Evolutionary conservation across 306 rosid species (phyloP), one percentile per base, ranked within the genome.

Genomic region (Fragaria iinumae): DNA sequence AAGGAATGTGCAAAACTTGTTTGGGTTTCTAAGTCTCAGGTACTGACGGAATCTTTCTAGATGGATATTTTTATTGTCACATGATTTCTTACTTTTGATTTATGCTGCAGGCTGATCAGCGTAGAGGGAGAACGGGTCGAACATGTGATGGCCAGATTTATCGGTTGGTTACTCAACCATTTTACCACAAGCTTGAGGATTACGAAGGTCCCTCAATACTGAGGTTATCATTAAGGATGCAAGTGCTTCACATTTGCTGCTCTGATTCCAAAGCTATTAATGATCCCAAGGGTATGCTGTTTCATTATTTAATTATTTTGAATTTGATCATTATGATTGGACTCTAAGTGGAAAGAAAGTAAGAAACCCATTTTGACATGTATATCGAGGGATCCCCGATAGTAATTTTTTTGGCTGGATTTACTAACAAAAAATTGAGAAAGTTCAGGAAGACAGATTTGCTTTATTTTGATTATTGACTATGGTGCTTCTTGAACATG

Each of bases 11-110:
- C 89, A 60, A 25, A 84, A 76, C 97, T 93, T 81, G 90, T 86
- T 77, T 93, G 98, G 97, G 96, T 87, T 83, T 93, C 98, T 74
- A 88, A 88, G 80, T 91, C 98, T 77, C 98, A 93, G 96, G 98
- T 93, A 87, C 38, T 64, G 72, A 44, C 3, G 43, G 56, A 43
- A n/a, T 79, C 67, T 65, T 52, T 66, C 76, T 78, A 14, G 21
- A 76, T 84, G 52, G 41, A 47, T 55, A 18, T 11, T 50, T 41
- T 44, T 71, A 6, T 13, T 67, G 69, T 59, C 71, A n/a, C 23
- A 47, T 57, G 79, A 38, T 74, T 79, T 62, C 68, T 74, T 82
- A 75, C 63, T 29, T 75, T 80, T 47, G 55, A 64, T 11, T 63
- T 74, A 53, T 85, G 69, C 79, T 82, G 80, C 74, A 93, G 97